Base-by-base conservation (phyloP, 345 rosid species). In the Citrus sp. region DNA sequence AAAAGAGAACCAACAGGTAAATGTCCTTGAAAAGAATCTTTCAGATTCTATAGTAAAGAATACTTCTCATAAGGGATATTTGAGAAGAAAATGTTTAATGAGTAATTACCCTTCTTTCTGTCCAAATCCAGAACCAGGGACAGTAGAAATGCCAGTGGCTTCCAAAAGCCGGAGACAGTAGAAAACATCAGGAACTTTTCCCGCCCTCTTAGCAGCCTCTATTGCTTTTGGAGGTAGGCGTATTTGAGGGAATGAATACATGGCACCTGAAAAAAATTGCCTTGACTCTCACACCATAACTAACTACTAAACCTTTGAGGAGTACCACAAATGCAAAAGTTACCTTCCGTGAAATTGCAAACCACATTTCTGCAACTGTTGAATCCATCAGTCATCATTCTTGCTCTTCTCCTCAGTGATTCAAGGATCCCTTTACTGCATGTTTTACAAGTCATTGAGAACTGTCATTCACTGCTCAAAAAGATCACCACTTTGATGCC, bases 171-270 rank as follows among this genome's bases (percentile, higher is more conserved):
- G 89, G 68, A 96, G 97, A 80, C 99, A 96, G 84, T 96, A 96
- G 91, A 91, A 96, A 80, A 96, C 99, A 77, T 96, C 99, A 0
- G 99, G 92, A 32, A 92, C 97, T 80, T 91, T 93, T 61, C 93
- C 97, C 18, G 94, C 91, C 78, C 67, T 77, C 72, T 88, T 89
- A 62, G 98, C 99, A 25, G 94, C 98, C 87, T 93, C 97, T 37
- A 92, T 83, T 38, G 98, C 99, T 81, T 84, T 90, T 4, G 94
- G 91, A 54, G 99, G 99, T 79, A 96, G 62, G 16, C 83, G 81
- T 77, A 96, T 87, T 94, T 96, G 99, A 80, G 99, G 99, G 83
- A 96, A 96, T 10, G 99, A 96, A 81, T 96, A 96, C 98, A 96
- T 96, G 67, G 99, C 99, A 84, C 99, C 99, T 96, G 78, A 46